Percentiles rank a stretch among this genome's conserved stretches.
Evolutionary conservation across 2,329 filamentous ascomycete genomes (phyloP).

Genomic region (Sporothrix dimorphospora): DNA sequence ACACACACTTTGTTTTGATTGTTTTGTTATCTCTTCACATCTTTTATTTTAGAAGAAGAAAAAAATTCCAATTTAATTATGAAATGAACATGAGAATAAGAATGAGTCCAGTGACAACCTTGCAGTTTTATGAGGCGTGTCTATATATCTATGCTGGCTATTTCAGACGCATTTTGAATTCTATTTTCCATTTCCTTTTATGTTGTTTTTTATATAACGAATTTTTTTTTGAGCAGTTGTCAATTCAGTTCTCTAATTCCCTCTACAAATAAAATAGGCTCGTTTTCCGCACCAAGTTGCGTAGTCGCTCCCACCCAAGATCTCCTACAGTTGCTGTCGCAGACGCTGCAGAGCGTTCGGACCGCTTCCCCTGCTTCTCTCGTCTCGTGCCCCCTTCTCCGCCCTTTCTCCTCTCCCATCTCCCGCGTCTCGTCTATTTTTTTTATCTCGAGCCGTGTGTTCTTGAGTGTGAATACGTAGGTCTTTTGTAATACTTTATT

Average conservation of each 20-base stretch:
- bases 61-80: neutral
- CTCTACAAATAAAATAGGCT: neutral
- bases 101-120: neutral
- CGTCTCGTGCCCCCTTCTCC: neutral
- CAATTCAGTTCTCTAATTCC: neutral
- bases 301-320: neutral
- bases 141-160: too few relatives aligned
- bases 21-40: neutral
- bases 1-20: neutral
- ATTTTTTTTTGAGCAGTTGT: too few relatives aligned
- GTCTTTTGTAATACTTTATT: neutral
- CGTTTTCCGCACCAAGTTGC: neutral
- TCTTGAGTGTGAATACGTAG: neutral
- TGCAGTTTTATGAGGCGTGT: too few relatives aligned
- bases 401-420: neutral
- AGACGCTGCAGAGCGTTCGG: constrained; percentile 20
- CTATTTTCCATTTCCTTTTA: too few relatives aligned
- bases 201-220: too few relatives aligned
- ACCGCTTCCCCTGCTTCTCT: constrained; percentile 9
- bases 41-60: neutral
- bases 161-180: too few relatives aligned
- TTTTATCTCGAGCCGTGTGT: constrained; percentile 4
- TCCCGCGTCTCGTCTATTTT: constrained; percentile 2
- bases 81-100: neutral
- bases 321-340: constrained; percentile 28